phyloP scores from a whole-genome alignment of 73 alveolate genomes.

The Paramecium sonneborni region DNA sequence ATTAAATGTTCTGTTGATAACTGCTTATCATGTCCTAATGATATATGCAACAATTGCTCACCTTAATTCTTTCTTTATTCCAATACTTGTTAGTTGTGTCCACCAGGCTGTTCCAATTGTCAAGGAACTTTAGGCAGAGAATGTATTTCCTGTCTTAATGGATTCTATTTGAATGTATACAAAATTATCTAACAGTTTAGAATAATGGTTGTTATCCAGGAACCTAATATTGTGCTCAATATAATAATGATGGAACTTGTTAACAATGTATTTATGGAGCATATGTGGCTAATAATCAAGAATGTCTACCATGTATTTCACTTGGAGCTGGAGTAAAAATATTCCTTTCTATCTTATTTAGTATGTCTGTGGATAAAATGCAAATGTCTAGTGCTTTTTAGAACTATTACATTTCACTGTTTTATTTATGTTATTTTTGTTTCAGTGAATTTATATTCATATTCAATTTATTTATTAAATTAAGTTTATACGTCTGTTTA shows the following conservation, averaged over 20 bases:
- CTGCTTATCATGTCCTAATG: neutral
- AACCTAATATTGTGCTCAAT: neutral
- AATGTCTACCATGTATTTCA: neutral
- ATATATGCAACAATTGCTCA: neutral
- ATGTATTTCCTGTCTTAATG: neutral
- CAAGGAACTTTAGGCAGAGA: neutral
- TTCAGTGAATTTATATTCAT: constrained; percentile 1
- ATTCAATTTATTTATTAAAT: neutral
- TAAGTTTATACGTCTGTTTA: no score
- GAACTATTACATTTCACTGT: neutral
- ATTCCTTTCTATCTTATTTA: neutral
- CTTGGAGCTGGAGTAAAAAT: neutral
- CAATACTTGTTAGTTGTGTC: neutral
- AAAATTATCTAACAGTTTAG: neutral
- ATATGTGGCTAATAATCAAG: neutral
- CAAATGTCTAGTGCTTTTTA: neutral
- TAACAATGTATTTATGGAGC: constrained; percentile 16
- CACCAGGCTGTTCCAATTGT: neutral
- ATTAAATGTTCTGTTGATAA: neutral
- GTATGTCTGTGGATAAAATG: constrained; percentile 26
- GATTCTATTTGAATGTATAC: constrained; percentile 1
- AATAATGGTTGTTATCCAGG: constrained; percentile 21
- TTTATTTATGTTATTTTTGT: neutral
- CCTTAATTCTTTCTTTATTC: neutral
- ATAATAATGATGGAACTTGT: constrained; percentile 41